phyloP scores from a whole-genome alignment of 495 filamentous ascomycete species.

The Halenospora varia region DNA sequence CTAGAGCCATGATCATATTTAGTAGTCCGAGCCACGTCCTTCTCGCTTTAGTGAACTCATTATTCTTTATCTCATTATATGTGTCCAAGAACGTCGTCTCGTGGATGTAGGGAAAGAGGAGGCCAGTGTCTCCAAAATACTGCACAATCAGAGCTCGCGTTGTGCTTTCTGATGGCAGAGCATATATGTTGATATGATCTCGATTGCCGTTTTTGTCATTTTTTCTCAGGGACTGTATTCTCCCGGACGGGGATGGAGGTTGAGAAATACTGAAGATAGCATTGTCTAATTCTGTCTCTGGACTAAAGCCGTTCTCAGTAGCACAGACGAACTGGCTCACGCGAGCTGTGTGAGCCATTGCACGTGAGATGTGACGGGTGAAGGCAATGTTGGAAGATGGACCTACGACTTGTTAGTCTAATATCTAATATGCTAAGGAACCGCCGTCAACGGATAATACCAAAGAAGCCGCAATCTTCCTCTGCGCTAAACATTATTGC shows the following conservation, averaged over 20 bases:
- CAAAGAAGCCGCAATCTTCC: constrained; percentile 44
- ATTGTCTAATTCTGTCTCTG: constrained; percentile 7
- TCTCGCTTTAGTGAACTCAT: constrained; percentile 27
- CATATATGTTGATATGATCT: constrained; percentile 13
- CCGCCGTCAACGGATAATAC: constrained; percentile 23
- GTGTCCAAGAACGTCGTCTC: constrained; percentile 30
- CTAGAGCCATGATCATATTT: constrained; percentile 25
- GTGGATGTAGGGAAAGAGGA: constrained; percentile 36
- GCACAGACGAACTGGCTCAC: background rate
- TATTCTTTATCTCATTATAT: constrained; percentile 28
- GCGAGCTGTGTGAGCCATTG: constrained; percentile 15
- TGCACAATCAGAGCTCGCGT: constrained; percentile 26
- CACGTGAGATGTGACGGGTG: constrained; percentile 33
- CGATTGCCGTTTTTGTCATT: background rate
- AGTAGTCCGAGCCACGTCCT: constrained; percentile 28
- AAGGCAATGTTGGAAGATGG: constrained; percentile 48
- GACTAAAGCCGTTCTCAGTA: background rate
- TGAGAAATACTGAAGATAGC: constrained; percentile 27
- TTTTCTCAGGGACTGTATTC: background rate
- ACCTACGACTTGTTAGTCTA: constrained; percentile 27
- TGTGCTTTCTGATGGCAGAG: constrained; percentile 24
- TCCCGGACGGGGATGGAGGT: constrained; percentile 15
- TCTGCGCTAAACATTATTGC: constrained; percentile 38
- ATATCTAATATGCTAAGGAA: background rate
- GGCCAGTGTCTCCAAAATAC: constrained; percentile 35